Conservation (phyloP, 345 rosid species). For the Moricandia moricandioides region DNA sequence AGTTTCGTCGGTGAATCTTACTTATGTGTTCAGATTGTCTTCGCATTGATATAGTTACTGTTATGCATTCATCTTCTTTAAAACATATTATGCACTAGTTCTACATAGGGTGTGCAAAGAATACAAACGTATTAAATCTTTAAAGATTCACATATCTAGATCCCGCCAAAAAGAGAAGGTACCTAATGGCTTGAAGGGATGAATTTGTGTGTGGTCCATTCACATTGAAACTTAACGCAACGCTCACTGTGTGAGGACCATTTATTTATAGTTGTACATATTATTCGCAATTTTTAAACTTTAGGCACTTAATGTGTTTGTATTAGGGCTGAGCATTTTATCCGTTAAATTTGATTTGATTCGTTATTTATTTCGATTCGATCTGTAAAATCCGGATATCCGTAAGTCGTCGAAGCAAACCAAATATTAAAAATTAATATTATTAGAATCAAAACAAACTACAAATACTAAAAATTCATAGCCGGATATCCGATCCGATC, state of each 20-base stretch:
- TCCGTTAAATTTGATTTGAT: too few relatives aligned
- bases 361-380: too few relatives aligned
- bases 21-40: background rate
- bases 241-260: conserved; percentile 28
- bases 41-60: background rate
- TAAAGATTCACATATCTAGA: conserved; percentile 1
- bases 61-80: background rate
- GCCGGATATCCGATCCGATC: too few relatives aligned
- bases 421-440: too few relatives aligned
- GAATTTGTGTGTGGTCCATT: conserved; percentile 30
- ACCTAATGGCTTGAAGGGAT: conserved; percentile 23
- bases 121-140: conserved; percentile 3
- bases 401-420: too few relatives aligned
- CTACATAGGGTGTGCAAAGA: background rate
- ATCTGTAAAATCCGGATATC: too few relatives aligned
- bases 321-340: too few relatives aligned
- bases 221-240: background rate
- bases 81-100: background rate
- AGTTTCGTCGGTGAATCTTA: background rate
- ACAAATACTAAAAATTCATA: too few relatives aligned
- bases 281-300: conserved; percentile 11
- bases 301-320: conserved; percentile 10
- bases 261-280: conserved; percentile 3
- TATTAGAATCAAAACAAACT: too few relatives aligned
- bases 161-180: conserved; percentile 14